phyloP scores from a whole-genome alignment of 2,329 filamentous ascomycete genomes.

The Rutstroemia sp. region DNA sequence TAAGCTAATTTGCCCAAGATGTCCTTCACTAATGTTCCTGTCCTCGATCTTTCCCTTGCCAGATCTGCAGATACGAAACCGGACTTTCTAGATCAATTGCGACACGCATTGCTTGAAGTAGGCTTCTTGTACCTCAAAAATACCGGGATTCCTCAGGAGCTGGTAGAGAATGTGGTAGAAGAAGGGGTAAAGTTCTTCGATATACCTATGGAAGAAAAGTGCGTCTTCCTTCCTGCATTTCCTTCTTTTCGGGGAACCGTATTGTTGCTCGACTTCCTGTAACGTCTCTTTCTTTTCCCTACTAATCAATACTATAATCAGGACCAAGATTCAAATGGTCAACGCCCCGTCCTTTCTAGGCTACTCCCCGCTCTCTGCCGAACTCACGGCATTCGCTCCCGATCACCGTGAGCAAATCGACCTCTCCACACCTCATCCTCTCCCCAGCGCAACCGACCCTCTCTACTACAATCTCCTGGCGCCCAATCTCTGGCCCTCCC shows the following conservation, averaged over 20 bases:
- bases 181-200: constrained; percentile 72
- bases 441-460: constrained; percentile 56
- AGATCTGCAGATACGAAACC: constrained; percentile 59
- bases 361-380: constrained; percentile 58
- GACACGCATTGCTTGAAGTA: constrained; percentile 74
- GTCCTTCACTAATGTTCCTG: constrained; percentile 64
- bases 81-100: constrained; percentile 61
- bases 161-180: constrained; percentile 57
- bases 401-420: constrained; percentile 87
- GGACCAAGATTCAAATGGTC: constrained; percentile 61
- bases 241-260: not conserved
- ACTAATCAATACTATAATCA: not conserved
- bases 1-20: constrained; percentile 14
- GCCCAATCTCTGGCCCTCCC: constrained; percentile 74
- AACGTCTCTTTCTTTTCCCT: too few relatives aligned
- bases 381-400: constrained; percentile 64
- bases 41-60: constrained; percentile 67
- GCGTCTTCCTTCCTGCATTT: not conserved
- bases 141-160: constrained; percentile 59
- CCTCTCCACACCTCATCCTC: constrained; percentile 68
- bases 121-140: constrained; percentile 83
- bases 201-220: constrained; percentile 69
- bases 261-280: too few relatives aligned
- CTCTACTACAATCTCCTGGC: constrained; percentile 68
- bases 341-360: constrained; percentile 66